Conservation (phyloP, 1,284 basidiomycete species). For the Nidula niveotomentosa region DNA sequence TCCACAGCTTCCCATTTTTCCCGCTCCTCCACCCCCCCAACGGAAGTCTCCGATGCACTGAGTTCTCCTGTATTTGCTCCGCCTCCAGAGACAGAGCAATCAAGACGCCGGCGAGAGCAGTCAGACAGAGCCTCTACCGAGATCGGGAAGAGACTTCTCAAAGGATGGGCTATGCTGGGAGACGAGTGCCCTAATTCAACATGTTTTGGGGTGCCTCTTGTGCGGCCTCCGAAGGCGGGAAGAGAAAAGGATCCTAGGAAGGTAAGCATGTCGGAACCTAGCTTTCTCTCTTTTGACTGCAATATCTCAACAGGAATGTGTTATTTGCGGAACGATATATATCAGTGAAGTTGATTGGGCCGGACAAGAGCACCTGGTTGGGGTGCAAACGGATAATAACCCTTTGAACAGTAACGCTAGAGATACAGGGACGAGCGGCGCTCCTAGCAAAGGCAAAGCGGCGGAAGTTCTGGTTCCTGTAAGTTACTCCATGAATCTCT, state of each 20-base stretch:
- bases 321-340: conserved; percentile 68
- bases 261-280: conserved; percentile 33
- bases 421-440: no score
- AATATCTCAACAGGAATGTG: conserved; percentile 61
- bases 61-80: conserved; percentile 63
- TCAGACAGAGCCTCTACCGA: conserved; percentile 77
- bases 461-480: no score
- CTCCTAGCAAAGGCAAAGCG: no score
- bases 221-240: conserved; percentile 66
- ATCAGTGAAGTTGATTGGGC: conserved; percentile 48
- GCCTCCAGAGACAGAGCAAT: conserved; percentile 62
- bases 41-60: conserved; percentile 60
- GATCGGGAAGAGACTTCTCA: conserved; percentile 73
- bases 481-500: no score
- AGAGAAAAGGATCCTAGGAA: conserved; percentile 63
- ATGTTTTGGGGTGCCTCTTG: conserved; percentile 75
- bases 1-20: conserved; percentile 52
- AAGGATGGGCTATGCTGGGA: conserved; percentile 83
- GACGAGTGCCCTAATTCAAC: conserved; percentile 71
- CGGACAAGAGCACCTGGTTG: conserved; percentile 49
- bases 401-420: no score
- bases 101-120: conserved; percentile 68
- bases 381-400: no score
- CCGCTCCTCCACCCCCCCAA: conserved; percentile 70
- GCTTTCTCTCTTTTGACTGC: neutral